Evolutionary conservation across 495 filamentous ascomycete species (phyloP).

Genomic region (Hyaloscypha variabilis): DNA sequence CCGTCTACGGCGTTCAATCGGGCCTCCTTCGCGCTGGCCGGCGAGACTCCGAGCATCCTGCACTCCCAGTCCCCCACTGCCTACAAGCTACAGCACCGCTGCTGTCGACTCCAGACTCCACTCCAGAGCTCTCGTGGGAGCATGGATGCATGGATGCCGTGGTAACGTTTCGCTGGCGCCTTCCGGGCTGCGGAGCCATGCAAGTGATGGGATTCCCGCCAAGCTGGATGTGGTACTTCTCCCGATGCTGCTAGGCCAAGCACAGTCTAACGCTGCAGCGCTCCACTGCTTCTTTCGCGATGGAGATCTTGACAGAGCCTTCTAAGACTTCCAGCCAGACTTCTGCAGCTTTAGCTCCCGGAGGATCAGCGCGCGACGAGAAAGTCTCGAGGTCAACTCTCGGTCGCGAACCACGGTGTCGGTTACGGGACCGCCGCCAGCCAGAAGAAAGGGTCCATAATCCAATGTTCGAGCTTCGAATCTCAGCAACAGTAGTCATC

Average conservation of each 20-base stretch:
- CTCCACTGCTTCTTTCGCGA: not conserved
- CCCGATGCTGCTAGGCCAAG: conserved; percentile 16
- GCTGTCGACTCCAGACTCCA: no score
- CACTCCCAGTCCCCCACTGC: no score
- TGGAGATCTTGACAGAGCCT: not conserved
- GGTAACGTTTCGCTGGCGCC: conserved; percentile 11
- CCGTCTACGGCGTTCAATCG: not conserved
- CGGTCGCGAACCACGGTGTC: not conserved
- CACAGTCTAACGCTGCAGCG: not conserved
- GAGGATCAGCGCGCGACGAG: conserved; percentile 10
- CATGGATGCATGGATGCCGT: not conserved
- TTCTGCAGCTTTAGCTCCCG: conserved; percentile 12
- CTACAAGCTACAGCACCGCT: no score
- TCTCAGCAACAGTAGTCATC: not conserved
- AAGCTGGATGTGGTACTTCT: conserved; percentile 20
- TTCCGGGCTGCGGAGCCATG: conserved; percentile 1
- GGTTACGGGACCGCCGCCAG: not conserved
- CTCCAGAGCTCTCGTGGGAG: not conserved
- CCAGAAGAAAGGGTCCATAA: no score
- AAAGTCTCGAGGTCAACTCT: not conserved
- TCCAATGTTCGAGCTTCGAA: no score
- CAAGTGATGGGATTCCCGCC: conserved; percentile 20
- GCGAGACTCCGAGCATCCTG: no score
- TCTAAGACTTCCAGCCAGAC: not conserved
- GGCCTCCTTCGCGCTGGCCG: no score